Evolutionary conservation across 495 filamentous ascomycete species (phyloP).

Genomic region (Podospora pseudopauciseta): DNA sequence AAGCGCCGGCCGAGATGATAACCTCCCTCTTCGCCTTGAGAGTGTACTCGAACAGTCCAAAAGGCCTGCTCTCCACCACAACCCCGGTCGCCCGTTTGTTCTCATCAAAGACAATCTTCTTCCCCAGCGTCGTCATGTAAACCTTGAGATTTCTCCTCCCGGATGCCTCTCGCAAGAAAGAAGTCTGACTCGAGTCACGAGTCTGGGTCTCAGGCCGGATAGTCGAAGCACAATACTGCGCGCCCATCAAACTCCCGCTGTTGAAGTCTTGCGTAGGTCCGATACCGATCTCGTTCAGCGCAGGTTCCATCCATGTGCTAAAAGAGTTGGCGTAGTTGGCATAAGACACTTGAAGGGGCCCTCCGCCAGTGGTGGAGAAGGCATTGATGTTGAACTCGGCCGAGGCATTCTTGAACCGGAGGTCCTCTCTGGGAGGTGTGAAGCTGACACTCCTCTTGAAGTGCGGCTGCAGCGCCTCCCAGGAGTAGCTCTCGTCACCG

Average conservation of each 20-base stretch:
- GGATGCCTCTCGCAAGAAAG: background rate
- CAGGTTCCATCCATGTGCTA: conserved; percentile 32
- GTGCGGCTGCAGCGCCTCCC: conserved; percentile 49
- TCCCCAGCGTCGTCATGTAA: background rate
- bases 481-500: conserved; percentile 54
- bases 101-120: conserved; percentile 32
- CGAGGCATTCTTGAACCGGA: conserved; percentile 42
- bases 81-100: conserved; percentile 6
- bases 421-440: conserved; percentile 44
- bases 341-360: conserved; percentile 52
- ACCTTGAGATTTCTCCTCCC: conserved; percentile 2
- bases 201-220: conserved; percentile 5
- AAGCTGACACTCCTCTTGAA: conserved; percentile 53
- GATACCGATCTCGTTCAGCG: background rate
- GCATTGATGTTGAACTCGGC: conserved; percentile 37
- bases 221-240: conserved; percentile 2
- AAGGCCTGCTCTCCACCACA: background rate
- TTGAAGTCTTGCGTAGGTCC: conserved; percentile 1
- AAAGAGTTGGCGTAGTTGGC: conserved; percentile 47
- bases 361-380: conserved; percentile 26
- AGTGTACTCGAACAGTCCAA: background rate
- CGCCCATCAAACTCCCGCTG: conserved; percentile 1
- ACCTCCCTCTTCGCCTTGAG: conserved; percentile 50
- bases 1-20: conserved; percentile 49
- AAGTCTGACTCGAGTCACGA: background rate